Evolutionary conservation across 805 yeast species (phyloP), one percentile per base, ranked within the genome.

Genomic region (Candida schatavii): DNA sequence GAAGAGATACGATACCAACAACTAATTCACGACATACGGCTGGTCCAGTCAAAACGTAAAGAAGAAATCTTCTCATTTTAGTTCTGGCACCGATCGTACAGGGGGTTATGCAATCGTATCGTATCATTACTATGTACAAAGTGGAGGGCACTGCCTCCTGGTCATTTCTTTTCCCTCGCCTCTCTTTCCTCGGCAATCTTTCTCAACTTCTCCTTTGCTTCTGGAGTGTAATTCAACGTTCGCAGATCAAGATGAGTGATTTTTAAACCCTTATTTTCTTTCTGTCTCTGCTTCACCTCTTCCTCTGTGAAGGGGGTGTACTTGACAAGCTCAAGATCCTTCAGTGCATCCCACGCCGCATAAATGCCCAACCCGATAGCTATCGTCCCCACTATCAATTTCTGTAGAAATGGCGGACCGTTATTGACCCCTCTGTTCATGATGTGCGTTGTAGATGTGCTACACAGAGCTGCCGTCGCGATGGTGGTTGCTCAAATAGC

Each of bases 201-300:
- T 37, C 42, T 44, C 36, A 68, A 51, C 35, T 68, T 47, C 43
- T 57, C 64, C 47, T 68, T 65, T 4, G 74, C 75, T 41, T 70
- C 74, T 0, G 73, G 72, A 1, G 67, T 70, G 42, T 65, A 68
- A 10, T 69, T 69, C 53, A 70, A 57, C 1, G 74, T 66, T 22
- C 68, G 46, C 4, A 64, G 49, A 10, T 69, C 72, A 36, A 57
- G 48, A 4, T 60, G 55, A 25, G 48, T 59, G 50, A 70, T 59
- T 20, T 46, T 35, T 26, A 66, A 38, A 2, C 66, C 61, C 6
- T 56, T 43, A 22, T 62, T 55, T 35, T 69, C 73, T 37, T 50
- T 49, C 46, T 58, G 59, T 39, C 74, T 51, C 34, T 61, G 45
- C 43, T 66, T 71, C 18, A 68, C 47, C 49, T 70, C 75, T 43